phyloP scores from a whole-genome alignment of 345 rosid genomes.

The Arabidopsis thaliana region DNA sequence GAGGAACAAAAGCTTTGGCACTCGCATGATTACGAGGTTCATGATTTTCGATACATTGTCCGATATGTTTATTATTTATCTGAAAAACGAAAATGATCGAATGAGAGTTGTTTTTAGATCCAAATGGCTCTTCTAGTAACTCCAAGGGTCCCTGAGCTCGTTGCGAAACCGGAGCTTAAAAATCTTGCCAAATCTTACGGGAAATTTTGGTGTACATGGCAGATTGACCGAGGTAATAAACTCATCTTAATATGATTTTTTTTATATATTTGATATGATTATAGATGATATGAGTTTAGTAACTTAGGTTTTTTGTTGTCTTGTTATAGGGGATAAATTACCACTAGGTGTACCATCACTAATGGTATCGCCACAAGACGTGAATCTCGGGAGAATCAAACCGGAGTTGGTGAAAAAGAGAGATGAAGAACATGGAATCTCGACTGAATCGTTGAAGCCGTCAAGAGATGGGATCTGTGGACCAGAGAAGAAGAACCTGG shows the following conservation, averaged over 20 bases:
- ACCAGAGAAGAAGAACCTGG: conserved; percentile 66
- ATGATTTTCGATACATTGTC: neutral
- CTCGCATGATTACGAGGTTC: conserved; percentile 86
- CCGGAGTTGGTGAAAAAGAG: conserved; percentile 55
- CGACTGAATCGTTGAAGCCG: conserved; percentile 44
- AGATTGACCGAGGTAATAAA: conserved; percentile 65
- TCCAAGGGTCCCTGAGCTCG: conserved; percentile 73
- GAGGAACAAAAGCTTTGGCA: conserved; percentile 92
- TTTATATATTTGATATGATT: too few relatives aligned
- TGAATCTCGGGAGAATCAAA: conserved; percentile 56
- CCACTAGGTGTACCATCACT: conserved; percentile 69
- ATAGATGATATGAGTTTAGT: neutral
- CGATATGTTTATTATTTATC: neutral
- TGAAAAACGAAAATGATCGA: neutral
- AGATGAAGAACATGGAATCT: conserved; percentile 59
- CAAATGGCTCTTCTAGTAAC: conserved; percentile 69
- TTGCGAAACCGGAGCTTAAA: conserved; percentile 64
- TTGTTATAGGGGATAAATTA: conserved; percentile 61
- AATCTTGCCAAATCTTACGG: conserved; percentile 74
- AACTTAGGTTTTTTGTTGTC: neutral
- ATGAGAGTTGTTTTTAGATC: conserved; percentile 45
- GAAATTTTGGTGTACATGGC: conserved; percentile 96
- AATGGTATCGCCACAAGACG: conserved; percentile 80
- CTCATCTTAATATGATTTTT: too few relatives aligned
- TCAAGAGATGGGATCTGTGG: conserved; percentile 60